Evolutionary conservation across 768 basidiomycete genomes (phyloP).

Genomic region (Hygrophorus russula): DNA sequence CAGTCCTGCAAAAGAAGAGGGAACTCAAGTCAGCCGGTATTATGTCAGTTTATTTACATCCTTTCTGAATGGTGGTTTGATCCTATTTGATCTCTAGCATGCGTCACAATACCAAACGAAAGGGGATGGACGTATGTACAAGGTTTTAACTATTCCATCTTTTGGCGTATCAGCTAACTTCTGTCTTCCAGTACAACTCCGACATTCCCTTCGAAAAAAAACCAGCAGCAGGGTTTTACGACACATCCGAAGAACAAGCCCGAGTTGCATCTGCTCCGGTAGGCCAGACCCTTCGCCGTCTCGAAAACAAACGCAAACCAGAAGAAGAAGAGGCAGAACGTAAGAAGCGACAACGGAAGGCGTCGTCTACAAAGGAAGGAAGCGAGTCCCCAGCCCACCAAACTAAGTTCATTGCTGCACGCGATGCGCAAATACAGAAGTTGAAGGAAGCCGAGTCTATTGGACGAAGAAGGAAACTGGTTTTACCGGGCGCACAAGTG

Average conservation of each 20-base stretch:
- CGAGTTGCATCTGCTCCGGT: slow-evolving; percentile 81
- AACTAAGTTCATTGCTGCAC: slow-evolving; percentile 92
- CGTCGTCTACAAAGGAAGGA: slow-evolving; percentile 50
- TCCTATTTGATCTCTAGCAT: slow-evolving; percentile 35
- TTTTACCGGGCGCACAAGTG: slow-evolving; percentile 84
- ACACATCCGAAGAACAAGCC: slow-evolving; percentile 88
- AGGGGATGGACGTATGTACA: slow-evolving; percentile 87
- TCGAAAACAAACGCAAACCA: slow-evolving; percentile 92
- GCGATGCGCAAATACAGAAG: slow-evolving; percentile 96
- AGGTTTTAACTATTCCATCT: slow-evolving; percentile 17
- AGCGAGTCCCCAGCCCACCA: slow-evolving; percentile 50
- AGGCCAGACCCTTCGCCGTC: slow-evolving; percentile 80
- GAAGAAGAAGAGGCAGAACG: slow-evolving; percentile 92
- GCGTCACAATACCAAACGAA: slow-evolving; percentile 90
- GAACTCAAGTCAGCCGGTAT: slow-evolving; percentile 98
- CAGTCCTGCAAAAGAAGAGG: slow-evolving; percentile 94
- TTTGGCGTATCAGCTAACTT: neutral
- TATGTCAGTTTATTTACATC: slow-evolving; percentile 43
- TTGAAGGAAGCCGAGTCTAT: slow-evolving; percentile 96
- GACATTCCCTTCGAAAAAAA: slow-evolving; percentile 99
- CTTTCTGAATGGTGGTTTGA: slow-evolving; percentile 2
- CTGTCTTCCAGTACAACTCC: slow-evolving; percentile 71
- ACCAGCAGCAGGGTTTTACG: slow-evolving; percentile 92
- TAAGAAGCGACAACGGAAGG: slow-evolving; percentile 76
- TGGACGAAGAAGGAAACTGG: slow-evolving; percentile 73